Base-by-base conservation (phyloP, 495 filamentous ascomycete genomes). In the Lophium mytilinum region DNA sequence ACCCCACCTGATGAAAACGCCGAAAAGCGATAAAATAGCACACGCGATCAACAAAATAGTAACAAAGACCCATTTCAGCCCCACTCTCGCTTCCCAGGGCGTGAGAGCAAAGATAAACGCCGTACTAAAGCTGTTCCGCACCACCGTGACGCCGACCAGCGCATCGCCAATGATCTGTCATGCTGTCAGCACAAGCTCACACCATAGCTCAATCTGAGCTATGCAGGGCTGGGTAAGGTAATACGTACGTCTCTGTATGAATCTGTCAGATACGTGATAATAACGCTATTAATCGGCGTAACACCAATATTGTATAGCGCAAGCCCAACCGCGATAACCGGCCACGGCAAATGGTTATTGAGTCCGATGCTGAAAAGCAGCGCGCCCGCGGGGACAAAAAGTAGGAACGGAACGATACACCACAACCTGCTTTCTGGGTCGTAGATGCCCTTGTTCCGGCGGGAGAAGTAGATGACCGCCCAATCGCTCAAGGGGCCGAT, bases 161-260 rank as follows among this genome's bases (percentile, higher is more conserved):
- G 73, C 74, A 56, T 85, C 82, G 19, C 85, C 77, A 33, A 82
- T 67, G 53, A 53, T 53, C n/a, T n/a, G n/a, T n/a, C n/a, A n/a
- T n/a, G n/a, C n/a, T n/a, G n/a, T n/a, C n/a, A n/a, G n/a, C n/a
- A n/a, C n/a, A n/a, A n/a, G n/a, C n/a, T n/a, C n/a, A n/a, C n/a
- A n/a, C n/a, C n/a, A n/a, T n/a, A n/a, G n/a, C n/a, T n/a, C n/a
- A n/a, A n/a, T n/a, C n/a, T n/a, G n/a, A n/a, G n/a, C n/a, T n/a
- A n/a, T n/a, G n/a, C n/a, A n/a, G n/a, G n/a, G n/a, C n/a, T n/a
- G n/a, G n/a, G n/a, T n/a, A n/a, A n/a, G n/a, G n/a, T n/a, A n/a
- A n/a, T n/a, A n/a, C n/a, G n/a, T n/a, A n/a, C n/a, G 24, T 53
- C 51, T 18, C 18, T 17, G 33, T 53, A 53, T 5, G 7, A 42